These are phyloP conservation scores for Marasmius oreades DNA, from an alignment of 1,284 basidiomycete genomes.

Conservation along the genomic window DNA sequence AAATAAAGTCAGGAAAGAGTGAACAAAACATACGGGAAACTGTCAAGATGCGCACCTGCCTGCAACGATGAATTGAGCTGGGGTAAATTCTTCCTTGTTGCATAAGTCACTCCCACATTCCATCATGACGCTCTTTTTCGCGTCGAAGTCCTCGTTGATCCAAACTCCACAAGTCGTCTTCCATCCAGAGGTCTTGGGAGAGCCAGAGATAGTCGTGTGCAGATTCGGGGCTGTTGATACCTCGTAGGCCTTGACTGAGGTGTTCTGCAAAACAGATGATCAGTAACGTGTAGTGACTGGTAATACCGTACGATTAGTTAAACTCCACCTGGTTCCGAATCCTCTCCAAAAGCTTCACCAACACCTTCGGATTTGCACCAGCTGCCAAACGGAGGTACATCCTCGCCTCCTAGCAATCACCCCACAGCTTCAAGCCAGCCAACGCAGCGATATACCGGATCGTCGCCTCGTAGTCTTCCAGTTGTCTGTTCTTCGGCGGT, in stretches of 20 bases:
- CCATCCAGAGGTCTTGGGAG: slow-evolving; percentile 33
- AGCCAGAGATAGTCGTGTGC: slow-evolving; percentile 36
- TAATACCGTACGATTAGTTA: neutral
- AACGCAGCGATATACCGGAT: slow-evolving; percentile 28
- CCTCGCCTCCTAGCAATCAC: slow-evolving; percentile 26
- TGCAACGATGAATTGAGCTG: slow-evolving; percentile 19
- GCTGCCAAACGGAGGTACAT: slow-evolving; percentile 31
- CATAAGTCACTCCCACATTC: slow-evolving; percentile 16
- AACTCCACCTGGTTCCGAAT: slow-evolving; percentile 26
- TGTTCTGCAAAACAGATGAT: slow-evolving; percentile 15
- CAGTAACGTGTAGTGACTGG: neutral
- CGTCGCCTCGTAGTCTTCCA: slow-evolving; percentile 12
- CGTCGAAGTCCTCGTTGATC: slow-evolving; percentile 25
- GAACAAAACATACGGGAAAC: neutral
- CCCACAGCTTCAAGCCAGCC: slow-evolving; percentile 31
- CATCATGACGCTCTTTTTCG: slow-evolving; percentile 19
- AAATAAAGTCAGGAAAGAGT: neutral
- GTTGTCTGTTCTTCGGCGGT: slow-evolving; percentile 11
- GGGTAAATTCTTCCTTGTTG: slow-evolving; percentile 13
- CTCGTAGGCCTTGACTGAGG: slow-evolving; percentile 22
- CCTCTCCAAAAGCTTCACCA: slow-evolving; percentile 28
- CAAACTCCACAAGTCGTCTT: slow-evolving; percentile 29
- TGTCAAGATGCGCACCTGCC: slow-evolving; percentile 15
- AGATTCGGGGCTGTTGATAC: slow-evolving; percentile 28
- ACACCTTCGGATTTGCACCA: slow-evolving; percentile 24